Percentiles rank a stretch among this genome's conserved stretches.
Evolutionary conservation across 2,329 filamentous ascomycete genomes (phyloP).

Genomic region (Fusarium mexicanum): DNA sequence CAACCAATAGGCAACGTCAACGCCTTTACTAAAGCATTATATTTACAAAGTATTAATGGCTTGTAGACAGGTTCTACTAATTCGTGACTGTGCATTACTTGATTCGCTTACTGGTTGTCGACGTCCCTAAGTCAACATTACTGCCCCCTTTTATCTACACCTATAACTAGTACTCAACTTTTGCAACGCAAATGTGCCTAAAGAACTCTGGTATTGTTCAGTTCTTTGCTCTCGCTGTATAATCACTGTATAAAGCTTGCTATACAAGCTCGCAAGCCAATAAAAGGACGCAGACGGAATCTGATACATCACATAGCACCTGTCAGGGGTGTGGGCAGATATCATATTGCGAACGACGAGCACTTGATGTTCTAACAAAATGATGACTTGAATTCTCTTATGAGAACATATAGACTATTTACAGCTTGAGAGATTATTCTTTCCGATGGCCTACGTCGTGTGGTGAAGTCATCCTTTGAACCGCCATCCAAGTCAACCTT

Average conservation of each 20-base stretch:
- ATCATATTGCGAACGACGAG: neutral
- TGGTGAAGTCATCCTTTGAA: neutral
- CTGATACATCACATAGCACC: constrained; percentile 3
- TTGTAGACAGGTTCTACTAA: neutral
- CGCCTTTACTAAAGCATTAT: neutral
- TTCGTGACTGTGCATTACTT: neutral
- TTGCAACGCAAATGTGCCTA: too few species aligned
- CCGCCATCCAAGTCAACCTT: neutral
- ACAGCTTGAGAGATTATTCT: neutral
- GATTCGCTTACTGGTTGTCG: neutral
- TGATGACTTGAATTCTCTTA: neutral
- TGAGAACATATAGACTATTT: neutral
- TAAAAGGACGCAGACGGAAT: neutral
- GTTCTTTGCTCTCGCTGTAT: neutral
- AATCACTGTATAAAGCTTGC: too few species aligned
- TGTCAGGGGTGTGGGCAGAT: neutral
- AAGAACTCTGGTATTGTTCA: rapidly evolving
- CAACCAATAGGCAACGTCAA: neutral
- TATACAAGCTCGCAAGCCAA: neutral
- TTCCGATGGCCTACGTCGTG: neutral
- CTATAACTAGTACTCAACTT: neutral
- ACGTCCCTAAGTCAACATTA: too few species aligned
- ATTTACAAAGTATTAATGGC: too few species aligned
- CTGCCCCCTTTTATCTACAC: neutral
- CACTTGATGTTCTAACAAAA: neutral